Conservation (phyloP, 2,329 filamentous ascomycete species). For the Colletotrichum navitas region DNA sequence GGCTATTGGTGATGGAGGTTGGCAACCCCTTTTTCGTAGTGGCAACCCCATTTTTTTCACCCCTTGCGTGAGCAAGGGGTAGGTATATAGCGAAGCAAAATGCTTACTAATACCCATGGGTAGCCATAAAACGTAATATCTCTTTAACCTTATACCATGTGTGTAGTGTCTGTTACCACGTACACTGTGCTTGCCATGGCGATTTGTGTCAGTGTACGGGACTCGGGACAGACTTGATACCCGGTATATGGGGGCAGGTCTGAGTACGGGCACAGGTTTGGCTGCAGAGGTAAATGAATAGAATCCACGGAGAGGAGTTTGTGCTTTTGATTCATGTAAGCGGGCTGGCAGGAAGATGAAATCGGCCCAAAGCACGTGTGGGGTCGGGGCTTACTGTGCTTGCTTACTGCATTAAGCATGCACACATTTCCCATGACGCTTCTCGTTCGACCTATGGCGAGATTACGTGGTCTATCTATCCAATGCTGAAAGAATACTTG, state of each 20-base stretch:
- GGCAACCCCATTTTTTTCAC: too few species aligned
- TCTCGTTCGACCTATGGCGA: background rate
- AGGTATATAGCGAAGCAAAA: too few species aligned
- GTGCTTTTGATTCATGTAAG: constrained; percentile 16
- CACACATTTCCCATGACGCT: background rate
- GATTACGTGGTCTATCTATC: background rate
- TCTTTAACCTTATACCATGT: too few species aligned
- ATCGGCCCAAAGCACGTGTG: constrained; percentile 15
- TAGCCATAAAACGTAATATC: too few species aligned
- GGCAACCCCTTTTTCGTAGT: too few species aligned
- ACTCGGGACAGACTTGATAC: background rate
- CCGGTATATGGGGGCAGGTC: too few species aligned
- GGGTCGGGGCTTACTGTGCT: background rate
- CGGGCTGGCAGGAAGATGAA: constrained; percentile 7
- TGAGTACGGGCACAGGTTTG: background rate
- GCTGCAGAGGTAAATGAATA: background rate
- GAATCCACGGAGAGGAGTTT: background rate
- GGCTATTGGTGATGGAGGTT: too few species aligned
- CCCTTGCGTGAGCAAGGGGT: too few species aligned
- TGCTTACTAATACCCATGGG: too few species aligned
- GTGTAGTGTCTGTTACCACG: constrained; percentile 56
- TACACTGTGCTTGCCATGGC: constrained; percentile 48
- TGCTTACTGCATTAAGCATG: background rate
- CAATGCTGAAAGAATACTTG: background rate
- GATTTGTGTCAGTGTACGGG: too few species aligned